These are phyloP conservation scores for Glutinoglossum americanum DNA, from an alignment of 495 filamentous ascomycete species.

Conservation along the genomic window DNA sequence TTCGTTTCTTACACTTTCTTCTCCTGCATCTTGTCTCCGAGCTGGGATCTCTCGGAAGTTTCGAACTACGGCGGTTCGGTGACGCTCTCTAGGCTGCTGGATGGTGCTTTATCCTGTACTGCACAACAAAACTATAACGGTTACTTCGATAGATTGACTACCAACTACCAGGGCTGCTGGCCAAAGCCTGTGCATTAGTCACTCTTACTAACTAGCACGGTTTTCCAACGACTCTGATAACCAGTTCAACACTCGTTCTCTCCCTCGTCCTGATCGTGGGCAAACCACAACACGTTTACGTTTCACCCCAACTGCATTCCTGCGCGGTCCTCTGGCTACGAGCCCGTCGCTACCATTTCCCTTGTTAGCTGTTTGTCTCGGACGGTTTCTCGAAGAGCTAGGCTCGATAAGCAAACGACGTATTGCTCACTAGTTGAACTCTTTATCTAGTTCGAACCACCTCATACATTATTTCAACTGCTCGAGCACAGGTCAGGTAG, in stretches of 20 bases:
- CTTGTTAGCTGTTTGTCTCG: neutral
- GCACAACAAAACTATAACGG: neutral
- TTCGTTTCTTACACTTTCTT: neutral
- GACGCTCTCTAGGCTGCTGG: neutral
- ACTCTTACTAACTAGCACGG: neutral
- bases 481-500: neutral
- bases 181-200: neutral
- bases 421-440: neutral
- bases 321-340: neutral
- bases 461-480: neutral
- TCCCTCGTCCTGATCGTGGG: neutral
- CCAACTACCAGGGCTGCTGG: neutral
- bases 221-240: neutral
- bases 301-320: neutral
- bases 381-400: neutral
- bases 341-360: neutral
- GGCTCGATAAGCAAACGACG: neutral
- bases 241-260: neutral
- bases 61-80: neutral
- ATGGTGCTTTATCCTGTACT: neutral
- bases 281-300: neutral
- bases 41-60: neutral
- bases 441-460: neutral
- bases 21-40: neutral
- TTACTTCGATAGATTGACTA: neutral